Base-by-base conservation (phyloP, 768 basidiomycete genomes). In the Peribolospora kevripleyi region DNA sequence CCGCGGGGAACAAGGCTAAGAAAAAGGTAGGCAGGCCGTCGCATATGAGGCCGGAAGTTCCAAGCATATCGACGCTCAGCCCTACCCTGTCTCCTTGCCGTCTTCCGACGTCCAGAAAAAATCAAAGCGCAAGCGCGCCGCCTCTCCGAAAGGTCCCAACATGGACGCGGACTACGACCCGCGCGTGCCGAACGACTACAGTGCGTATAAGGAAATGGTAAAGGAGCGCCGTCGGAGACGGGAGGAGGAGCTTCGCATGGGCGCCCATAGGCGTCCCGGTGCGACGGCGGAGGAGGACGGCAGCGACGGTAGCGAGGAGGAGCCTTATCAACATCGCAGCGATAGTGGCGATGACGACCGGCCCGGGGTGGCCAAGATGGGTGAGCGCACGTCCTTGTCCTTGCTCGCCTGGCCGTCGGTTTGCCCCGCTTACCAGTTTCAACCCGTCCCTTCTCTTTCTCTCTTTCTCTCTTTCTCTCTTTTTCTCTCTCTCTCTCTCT, bases 181-280 rank as follows among this genome's bases (percentile, higher is more conserved):
- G 2, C 67, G 78, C 25, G 76, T 81, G 37, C 85, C 85, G 2
- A 87, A 87, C 57, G 85, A 88, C 61, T 86, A 87, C 68, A 79
- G 80, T 60, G 85, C 87, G 61, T 87, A 79, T 72, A 87, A 85
- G 62, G 61, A 76, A 8, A 86, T 79, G 78, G 80, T 80, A 60
- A 76, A 77, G 58, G 77, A 77, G 55, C 81, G 84, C 37, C 76
- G 25, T 25, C 25, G 25, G 25, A 25, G 25, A 25, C 25, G 76
- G 46, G 82, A 81, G 50, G 81, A 85, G 60, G 56, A 51, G 49
- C 51, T 39, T 47, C 10, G 53, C 7, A 10, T 7, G 43, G 8
- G 43, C 43, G 43, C 7, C 8, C 43, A 56, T 45, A 70, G 76
- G 47, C 25, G 25, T 25, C 25, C 25, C 25, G 25, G 25, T 25